Conservation (phyloP, 176 grass and related monocot species). For the barley (Hordeum vulgare) region MorexV3_pseudomolecules_assembly NC_058520.1:582501022-582501521, state of each 20-base stretch:
- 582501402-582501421: background rate
- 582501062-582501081: background rate
- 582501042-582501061: background rate
- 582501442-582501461: background rate
- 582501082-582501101: background rate
- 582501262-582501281: background rate
- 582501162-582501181: no score
- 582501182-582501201: background rate
- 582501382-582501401: constrained; percentile 10
- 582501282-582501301: background rate
- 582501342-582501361: background rate
- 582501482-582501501: background rate
- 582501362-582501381: background rate
- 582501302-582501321: background rate
- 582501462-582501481: background rate
- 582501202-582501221: background rate
- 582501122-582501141: no score
- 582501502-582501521: background rate
- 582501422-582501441: constrained; percentile 6
- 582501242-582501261: background rate
- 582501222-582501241: background rate
- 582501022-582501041: background rate
- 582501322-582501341: constrained; percentile 23
- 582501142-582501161: no score
- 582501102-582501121: no score